Conservation (phyloP, 257 asterid genomes). For the Scutellaria baicalensis region DNA sequence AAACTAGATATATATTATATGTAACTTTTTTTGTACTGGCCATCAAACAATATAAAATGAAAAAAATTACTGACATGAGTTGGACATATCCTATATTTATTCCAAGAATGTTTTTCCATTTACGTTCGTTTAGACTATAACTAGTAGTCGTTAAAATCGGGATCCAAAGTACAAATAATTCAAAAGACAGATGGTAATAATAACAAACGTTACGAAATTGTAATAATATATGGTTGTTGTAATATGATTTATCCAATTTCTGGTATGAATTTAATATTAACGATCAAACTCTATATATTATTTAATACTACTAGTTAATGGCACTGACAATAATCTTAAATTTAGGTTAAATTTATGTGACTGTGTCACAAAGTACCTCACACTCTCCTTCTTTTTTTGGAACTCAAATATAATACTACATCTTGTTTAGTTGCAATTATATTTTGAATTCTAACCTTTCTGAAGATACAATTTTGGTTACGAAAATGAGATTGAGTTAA, state of each 20-base stretch:
- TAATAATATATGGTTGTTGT: slow-evolving; percentile 8
- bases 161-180: slow-evolving; percentile 10
- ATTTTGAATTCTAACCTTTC: too few species aligned
- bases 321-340: background rate
- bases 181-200: background rate
- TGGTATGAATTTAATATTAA: slow-evolving; percentile 8
- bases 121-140: slow-evolving; percentile 1
- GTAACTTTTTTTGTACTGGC: background rate
- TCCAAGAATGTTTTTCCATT: slow-evolving; percentile 9
- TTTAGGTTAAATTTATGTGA: background rate
- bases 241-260: background rate
- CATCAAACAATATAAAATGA: background rate
- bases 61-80: background rate
- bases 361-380: background rate
- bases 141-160: background rate
- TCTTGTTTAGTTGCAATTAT: too few species aligned
- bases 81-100: background rate
- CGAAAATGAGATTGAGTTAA: too few species aligned
- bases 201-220: background rate
- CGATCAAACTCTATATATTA: background rate
- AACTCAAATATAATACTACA: background rate
- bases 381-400: background rate
- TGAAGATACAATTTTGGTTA: too few species aligned
- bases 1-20: background rate
- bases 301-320: background rate